Conservation (phyloP, 179 eudicot genomes). For the Beta macrorhiza region DNA sequence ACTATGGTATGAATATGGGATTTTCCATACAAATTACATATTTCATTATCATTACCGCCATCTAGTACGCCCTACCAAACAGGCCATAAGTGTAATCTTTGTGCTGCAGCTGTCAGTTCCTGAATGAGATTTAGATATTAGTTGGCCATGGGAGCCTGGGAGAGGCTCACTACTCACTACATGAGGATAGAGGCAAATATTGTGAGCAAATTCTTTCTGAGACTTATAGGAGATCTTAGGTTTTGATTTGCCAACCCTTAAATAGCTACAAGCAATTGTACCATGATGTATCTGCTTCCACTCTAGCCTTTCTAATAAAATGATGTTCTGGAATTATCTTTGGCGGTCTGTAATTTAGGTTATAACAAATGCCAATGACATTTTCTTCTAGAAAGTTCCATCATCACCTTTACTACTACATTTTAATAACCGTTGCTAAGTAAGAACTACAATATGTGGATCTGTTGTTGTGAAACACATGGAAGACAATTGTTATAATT, state of each 20-base stretch:
- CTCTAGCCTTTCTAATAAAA: not conserved
- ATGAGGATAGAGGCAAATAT: not conserved
- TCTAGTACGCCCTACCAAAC: too few species aligned
- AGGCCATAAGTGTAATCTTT: not conserved
- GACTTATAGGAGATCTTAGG: not conserved
- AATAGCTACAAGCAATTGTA: too few species aligned
- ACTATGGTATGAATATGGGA: too few species aligned
- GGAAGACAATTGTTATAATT: not conserved
- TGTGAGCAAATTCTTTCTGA: not conserved
- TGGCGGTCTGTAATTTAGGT: not conserved
- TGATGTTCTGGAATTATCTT: not conserved
- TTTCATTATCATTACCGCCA: too few species aligned
- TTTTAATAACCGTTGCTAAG: not conserved
- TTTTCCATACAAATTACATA: too few species aligned
- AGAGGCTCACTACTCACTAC: too few species aligned
- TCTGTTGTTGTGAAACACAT: not conserved
- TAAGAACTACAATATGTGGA: not conserved
- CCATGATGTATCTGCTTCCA: not conserved
- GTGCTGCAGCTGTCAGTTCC: not conserved
- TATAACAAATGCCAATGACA: too few species aligned
- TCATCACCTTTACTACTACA: not conserved
- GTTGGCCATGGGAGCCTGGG: not conserved
- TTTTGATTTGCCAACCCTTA: not conserved
- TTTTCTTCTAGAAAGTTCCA: not conserved
- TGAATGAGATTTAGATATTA: not conserved